Evolutionary conservation across 352 stramenopile genomes (phyloP).

Genomic region (Aphanomyces invadans): DNA sequence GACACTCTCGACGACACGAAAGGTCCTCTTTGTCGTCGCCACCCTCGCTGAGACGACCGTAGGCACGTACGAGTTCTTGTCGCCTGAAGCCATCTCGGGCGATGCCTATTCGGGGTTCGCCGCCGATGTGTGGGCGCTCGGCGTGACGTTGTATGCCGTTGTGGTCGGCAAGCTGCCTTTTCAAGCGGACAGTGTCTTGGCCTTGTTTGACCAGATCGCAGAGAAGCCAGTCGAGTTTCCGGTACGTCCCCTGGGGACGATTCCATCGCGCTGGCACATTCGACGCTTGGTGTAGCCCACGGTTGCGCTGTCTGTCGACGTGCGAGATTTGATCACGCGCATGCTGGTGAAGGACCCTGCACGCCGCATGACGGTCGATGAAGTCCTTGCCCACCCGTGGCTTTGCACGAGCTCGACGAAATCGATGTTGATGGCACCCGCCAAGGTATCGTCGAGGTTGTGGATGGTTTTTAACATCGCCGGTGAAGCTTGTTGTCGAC

Average conservation of each 20-base stretch:
- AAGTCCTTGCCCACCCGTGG: constrained; percentile 68
- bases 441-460: too few species aligned
- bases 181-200: constrained; percentile 73
- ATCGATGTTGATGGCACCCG: constrained; percentile 7
- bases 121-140: constrained; percentile 87
- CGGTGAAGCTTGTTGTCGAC: constrained; percentile 37
- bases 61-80: constrained; percentile 69
- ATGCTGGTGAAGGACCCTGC: constrained; percentile 76
- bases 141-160: constrained; percentile 87
- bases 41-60: background rate
- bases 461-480: too few species aligned
- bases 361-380: constrained; percentile 52
- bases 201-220: constrained; percentile 88
- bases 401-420: constrained; percentile 30
- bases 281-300: constrained; percentile 30
- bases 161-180: constrained; percentile 84
- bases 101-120: constrained; percentile 72
- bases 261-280: too few species aligned
- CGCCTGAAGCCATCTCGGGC: constrained; percentile 54
- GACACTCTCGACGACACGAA: background rate
- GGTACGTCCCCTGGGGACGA: too few species aligned
- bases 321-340: constrained; percentile 52
- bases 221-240: constrained; percentile 46
- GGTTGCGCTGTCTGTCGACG: constrained; percentile 33
- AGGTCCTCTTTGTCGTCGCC: background rate